These are phyloP conservation scores for Suillus ampliporus DNA, from an alignment of 768 basidiomycete genomes.

Conservation along the genomic window DNA sequence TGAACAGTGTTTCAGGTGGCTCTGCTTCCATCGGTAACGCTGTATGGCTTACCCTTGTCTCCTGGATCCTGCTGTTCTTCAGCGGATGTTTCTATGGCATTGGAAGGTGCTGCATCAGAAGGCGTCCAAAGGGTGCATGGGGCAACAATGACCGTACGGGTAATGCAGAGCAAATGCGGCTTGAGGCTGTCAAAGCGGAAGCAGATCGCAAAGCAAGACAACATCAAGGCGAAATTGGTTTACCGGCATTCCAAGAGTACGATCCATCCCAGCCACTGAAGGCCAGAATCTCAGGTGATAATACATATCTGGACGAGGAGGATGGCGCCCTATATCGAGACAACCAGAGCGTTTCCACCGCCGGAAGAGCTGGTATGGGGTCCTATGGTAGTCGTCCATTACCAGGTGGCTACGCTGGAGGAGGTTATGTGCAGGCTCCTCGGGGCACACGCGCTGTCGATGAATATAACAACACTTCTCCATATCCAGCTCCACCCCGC, in stretches of 20 bases:
- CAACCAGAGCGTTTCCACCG: constrained; percentile 28
- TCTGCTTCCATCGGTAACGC: constrained; percentile 84
- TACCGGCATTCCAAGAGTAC: constrained; percentile 78
- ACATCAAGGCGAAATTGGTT: constrained; percentile 61
- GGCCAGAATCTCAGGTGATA: constrained; percentile 59
- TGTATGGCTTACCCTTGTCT: constrained; percentile 89
- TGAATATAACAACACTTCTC: constrained; percentile 64
- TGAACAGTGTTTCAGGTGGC: constrained; percentile 76
- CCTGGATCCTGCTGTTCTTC: constrained; percentile 87
- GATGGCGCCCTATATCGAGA: constrained; percentile 41
- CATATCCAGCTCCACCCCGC: constrained; percentile 51
- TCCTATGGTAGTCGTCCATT: constrained; percentile 39
- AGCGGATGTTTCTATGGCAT: constrained; percentile 87
- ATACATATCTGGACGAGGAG: constrained; percentile 60
- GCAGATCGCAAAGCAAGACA: constrained; percentile 80
- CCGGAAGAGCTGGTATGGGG: constrained; percentile 29
- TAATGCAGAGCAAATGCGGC: constrained; percentile 68
- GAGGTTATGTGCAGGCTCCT: constrained; percentile 70
- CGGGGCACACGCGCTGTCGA: constrained; percentile 74
- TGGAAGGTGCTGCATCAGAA: constrained; percentile 83
- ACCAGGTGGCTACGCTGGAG: constrained; percentile 44
- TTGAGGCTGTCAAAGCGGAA: constrained; percentile 88
- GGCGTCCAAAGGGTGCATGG: constrained; percentile 50
- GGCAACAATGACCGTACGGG: constrained; percentile 40
- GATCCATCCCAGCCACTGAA: constrained; percentile 67